Percentiles rank a stretch among this genome's conserved stretches.
Evolutionary conservation across 805 yeast species (phyloP).

Genomic region (Lachancea dasiensis): DNA sequence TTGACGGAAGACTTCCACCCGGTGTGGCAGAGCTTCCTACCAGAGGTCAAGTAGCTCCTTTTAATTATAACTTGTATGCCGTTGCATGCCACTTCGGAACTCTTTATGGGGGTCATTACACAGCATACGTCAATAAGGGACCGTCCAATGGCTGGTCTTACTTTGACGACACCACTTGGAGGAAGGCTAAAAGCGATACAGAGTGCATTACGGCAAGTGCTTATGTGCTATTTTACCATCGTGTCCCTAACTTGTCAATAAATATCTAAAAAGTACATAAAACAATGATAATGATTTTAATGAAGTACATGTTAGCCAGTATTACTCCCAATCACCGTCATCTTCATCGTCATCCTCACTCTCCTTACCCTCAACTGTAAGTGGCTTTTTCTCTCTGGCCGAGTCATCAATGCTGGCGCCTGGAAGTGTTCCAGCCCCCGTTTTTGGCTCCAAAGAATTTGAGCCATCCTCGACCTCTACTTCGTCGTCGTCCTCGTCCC

Average conservation of each 20-base stretch:
- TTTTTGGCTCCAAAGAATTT: neutral
- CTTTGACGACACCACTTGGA: conserved; percentile 74
- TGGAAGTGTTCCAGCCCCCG: too few species aligned
- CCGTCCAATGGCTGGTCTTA: conserved; percentile 62
- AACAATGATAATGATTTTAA: conserved; percentile 4
- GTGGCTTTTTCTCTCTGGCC: conserved; percentile 8
- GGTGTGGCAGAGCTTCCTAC: conserved; percentile 43
- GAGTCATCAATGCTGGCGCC: neutral
- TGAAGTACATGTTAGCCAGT: neutral
- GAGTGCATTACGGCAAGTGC: conserved; percentile 69
- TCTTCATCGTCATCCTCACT: conserved; percentile 36
- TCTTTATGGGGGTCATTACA: conserved; percentile 82
- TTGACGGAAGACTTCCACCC: conserved; percentile 24
- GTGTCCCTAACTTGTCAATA: conserved; percentile 28
- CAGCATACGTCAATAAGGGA: conserved; percentile 68
- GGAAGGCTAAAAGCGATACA: conserved; percentile 41
- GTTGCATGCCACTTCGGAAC: conserved; percentile 84
- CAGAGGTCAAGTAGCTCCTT: conserved; percentile 76
- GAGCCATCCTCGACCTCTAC: conserved; percentile 2
- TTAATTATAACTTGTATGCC: conserved; percentile 66
- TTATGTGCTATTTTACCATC: conserved; percentile 72
- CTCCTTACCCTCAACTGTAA: conserved; percentile 14
- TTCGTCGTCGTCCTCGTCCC: conserved; percentile 29
- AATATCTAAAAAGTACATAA: conserved; percentile 2
- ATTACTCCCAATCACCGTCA: conserved; percentile 61